Evolutionary conservation across 257 asterid genomes (phyloP).

Genomic region (Gentiana macrophylla): DNA sequence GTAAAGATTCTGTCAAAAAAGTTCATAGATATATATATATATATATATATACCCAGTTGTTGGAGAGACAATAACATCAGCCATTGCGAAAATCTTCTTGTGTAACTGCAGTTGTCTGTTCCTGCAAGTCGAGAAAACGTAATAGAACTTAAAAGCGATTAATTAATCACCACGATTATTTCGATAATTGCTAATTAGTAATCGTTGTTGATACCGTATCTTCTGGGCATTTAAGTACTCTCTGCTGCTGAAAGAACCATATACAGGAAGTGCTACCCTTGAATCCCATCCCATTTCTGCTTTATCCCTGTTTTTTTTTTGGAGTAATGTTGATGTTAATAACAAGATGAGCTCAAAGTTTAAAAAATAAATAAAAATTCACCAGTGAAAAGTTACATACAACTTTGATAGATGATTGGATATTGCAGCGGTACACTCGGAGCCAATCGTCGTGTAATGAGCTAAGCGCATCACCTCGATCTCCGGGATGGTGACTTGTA

Average conservation of each 20-base stretch:
- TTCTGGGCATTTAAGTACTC: constrained; percentile 84
- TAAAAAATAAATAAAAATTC: neutral
- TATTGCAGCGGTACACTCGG: constrained; percentile 60
- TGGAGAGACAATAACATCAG: constrained; percentile 86
- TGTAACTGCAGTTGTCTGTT: constrained; percentile 62
- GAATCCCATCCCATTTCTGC: constrained; percentile 83
- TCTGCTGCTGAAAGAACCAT: constrained; percentile 61
- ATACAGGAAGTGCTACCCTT: constrained; percentile 63
- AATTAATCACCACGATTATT: too few species aligned
- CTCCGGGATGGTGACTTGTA: constrained; percentile 76
- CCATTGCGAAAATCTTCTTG: constrained; percentile 49
- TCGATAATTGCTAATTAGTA: too few species aligned
- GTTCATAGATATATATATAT: neutral
- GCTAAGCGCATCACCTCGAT: constrained; percentile 87
- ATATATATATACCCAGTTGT: constrained; percentile 60
- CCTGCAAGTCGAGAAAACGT: constrained; percentile 16
- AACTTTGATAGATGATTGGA: constrained; percentile 34
- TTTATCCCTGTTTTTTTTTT: constrained; percentile 28
- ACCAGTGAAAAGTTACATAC: constrained; percentile 21
- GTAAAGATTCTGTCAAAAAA: neutral
- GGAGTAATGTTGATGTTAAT: constrained; percentile 1
- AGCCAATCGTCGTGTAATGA: constrained; percentile 72
- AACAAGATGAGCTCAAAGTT: neutral
- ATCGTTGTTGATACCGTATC: constrained; percentile 32
- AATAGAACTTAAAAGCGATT: too few species aligned